Conservation (phyloP, 306 rosid genomes). For the Prunus campanulata region DNA sequence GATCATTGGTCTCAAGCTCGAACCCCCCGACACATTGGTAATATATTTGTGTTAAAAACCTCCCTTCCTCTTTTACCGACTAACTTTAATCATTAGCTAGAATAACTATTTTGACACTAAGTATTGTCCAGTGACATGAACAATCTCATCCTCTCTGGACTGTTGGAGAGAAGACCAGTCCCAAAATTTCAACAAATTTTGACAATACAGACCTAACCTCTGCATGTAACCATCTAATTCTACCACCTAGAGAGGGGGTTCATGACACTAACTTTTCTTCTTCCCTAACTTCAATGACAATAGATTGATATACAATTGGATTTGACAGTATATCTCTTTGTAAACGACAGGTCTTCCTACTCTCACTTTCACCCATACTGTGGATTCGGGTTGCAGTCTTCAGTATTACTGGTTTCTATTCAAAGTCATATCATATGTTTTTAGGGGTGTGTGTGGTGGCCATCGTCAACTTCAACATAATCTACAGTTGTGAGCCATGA, state of each 20-base stretch:
- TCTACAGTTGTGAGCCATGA: no score
- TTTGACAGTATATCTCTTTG: not conserved
- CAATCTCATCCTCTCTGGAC: no score
- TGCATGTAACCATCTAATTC: not conserved
- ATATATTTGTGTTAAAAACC: no score
- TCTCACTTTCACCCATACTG: not conserved
- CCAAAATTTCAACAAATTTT: not conserved
- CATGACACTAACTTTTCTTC: not conserved
- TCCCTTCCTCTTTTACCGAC: rapidly evolving
- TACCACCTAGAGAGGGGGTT: no score
- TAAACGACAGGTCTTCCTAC: not conserved
- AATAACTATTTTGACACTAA: no score
- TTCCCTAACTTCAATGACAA: not conserved
- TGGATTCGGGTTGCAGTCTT: not conserved
- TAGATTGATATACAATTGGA: not conserved
- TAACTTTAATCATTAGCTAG: no score
- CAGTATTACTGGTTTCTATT: not conserved
- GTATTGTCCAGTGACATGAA: no score
- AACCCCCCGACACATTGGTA: rapidly evolving
- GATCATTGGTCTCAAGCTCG: rapidly evolving
- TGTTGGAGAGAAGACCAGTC: not conserved
- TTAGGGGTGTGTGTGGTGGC: no score
- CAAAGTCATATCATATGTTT: no score
- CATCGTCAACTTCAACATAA: no score
- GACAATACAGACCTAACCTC: not conserved